Percentiles rank a stretch among this genome's conserved stretches.
Conservation (phyloP, 164 flowering plant species). For the Macadamia tetraphylla region DNA sequence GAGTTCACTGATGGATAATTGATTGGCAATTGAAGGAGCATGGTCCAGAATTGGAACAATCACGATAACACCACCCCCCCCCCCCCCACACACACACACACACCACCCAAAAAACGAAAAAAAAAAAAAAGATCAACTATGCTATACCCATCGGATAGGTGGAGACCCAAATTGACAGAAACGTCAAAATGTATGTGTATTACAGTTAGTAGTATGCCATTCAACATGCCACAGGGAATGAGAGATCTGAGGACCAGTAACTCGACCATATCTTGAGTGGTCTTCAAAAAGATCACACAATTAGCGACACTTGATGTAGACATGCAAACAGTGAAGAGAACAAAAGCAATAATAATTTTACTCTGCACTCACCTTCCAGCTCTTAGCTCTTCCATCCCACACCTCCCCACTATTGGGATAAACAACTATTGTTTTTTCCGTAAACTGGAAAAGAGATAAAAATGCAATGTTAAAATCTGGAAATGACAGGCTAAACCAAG, state of each 20-base stretch:
- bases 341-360: not conserved
- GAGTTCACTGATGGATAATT: not conserved
- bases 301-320: no score
- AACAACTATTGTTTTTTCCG: conserved; percentile 53
- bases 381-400: conserved; percentile 80
- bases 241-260: not conserved
- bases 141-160: no score
- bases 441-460: conserved; percentile 37
- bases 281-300: no score
- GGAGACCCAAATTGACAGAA: no score
- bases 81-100: no score
- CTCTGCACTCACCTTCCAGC: conserved; percentile 71
- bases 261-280: not conserved
- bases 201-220: not conserved
- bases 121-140: no score
- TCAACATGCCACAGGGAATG: not conserved
- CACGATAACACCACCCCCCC: no score
- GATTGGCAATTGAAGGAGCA: not conserved
- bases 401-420: conserved; percentile 91
- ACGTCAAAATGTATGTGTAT: not conserved
- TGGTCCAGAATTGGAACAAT: not conserved
- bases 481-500: not conserved
- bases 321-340: no score
- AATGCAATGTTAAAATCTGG: not conserved
- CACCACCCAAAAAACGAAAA: no score